Conservation (phyloP, 257 asterid genomes). For the Solanum stenotomum region DNA sequence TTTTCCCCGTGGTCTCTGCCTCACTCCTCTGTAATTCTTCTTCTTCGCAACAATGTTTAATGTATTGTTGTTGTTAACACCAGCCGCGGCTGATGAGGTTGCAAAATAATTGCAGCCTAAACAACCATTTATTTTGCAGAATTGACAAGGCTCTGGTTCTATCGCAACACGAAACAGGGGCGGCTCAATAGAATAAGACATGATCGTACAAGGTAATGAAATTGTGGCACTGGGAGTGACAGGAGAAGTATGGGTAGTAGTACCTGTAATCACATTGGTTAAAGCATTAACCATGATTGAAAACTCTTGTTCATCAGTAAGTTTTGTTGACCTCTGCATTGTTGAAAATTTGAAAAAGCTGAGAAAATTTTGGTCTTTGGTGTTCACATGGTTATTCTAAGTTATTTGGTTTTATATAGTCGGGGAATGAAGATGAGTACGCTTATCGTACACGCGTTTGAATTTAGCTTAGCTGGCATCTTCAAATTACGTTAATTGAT, state of each 20-base stretch:
- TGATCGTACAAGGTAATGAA: not conserved
- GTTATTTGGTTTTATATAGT: not conserved
- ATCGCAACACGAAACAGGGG: slow-evolving; percentile 18
- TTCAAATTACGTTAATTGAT: not conserved
- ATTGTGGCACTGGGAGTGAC: not conserved
- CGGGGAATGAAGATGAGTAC: not conserved
- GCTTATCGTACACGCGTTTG: not conserved
- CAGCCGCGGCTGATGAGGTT: not conserved
- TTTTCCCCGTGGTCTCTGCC: slow-evolving; percentile 8
- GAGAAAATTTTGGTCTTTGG: not conserved
- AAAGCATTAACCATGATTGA: slow-evolving; percentile 60
- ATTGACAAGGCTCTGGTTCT: slow-evolving; percentile 30
- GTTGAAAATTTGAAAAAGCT: not conserved
- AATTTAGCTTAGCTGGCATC: not conserved
- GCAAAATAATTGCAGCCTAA: slow-evolving; percentile 64
- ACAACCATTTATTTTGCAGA: slow-evolving; percentile 53
- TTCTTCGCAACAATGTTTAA: not conserved
- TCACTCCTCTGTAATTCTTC: slow-evolving; percentile 4
- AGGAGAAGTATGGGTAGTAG: not conserved
- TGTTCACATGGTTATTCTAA: not conserved
- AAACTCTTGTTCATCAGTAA: slow-evolving; percentile 45
- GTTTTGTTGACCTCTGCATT: slow-evolving; percentile 43
- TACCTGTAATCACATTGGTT: slow-evolving; percentile 44
- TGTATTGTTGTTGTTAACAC: not conserved
- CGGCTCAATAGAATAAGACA: not conserved